These are phyloP conservation scores for Dioscorea alata DNA, from an alignment of 106 monocot genomes.

Conservation along the genomic window DNA sequence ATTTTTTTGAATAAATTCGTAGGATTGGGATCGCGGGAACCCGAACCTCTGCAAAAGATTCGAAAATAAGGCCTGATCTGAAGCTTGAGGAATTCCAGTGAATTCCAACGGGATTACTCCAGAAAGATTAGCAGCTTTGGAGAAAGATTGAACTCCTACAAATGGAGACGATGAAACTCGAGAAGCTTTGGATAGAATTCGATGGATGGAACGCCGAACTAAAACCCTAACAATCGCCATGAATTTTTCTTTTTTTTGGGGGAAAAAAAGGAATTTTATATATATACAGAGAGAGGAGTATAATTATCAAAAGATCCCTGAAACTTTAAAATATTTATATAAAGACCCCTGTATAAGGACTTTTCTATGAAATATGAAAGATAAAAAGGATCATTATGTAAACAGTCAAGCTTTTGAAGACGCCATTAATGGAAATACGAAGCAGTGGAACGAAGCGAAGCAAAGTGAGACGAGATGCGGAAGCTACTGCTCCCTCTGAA, in stretches of 20 bases:
- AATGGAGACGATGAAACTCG: neutral
- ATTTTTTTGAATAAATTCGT: slow-evolving; percentile 26
- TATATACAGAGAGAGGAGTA: no score
- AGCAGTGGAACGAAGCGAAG: no score
- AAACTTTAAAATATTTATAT: no score
- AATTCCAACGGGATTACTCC: neutral
- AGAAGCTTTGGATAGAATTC: neutral
- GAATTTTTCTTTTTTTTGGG: no score
- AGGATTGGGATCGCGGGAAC: slow-evolving; percentile 23
- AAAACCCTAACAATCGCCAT: slow-evolving; percentile 2
- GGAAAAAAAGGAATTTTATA: no score
- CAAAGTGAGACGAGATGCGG: neutral
- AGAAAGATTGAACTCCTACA: slow-evolving; percentile 22
- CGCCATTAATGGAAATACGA: no score
- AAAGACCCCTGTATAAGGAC: no score
- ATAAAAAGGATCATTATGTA: no score
- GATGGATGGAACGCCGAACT: slow-evolving; percentile 9
- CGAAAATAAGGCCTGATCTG: slow-evolving; percentile 7
- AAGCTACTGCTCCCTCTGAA: neutral
- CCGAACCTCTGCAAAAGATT: slow-evolving; percentile 17
- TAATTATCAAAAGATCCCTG: no score
- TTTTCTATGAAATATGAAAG: no score
- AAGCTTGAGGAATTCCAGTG: neutral
- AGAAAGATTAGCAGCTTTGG: neutral
- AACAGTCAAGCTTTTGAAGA: no score